Evolutionary conservation across 768 basidiomycete genomes (phyloP).

Genomic region (Leccinum pellstonianum): DNA sequence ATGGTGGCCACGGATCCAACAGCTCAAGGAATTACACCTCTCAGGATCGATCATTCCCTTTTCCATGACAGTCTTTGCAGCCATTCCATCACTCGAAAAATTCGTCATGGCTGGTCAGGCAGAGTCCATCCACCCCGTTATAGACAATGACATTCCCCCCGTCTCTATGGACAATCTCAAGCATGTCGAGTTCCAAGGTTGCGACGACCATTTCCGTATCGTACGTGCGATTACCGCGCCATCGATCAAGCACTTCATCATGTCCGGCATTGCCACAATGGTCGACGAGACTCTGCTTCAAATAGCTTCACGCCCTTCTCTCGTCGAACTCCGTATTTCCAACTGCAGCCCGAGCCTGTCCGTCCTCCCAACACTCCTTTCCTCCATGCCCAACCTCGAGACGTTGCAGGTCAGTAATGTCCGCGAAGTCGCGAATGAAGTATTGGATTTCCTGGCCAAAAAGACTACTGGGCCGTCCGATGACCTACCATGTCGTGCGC

Average conservation of each 20-base stretch:
- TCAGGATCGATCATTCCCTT: neutral
- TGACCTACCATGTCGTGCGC: constrained; percentile 41
- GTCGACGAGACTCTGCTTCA: constrained; percentile 26
- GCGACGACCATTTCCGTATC: constrained; percentile 1
- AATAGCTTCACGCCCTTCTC: constrained; percentile 21
- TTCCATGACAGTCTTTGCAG: constrained; percentile 13
- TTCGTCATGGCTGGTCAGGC: constrained; percentile 13
- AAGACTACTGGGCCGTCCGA: constrained; percentile 10
- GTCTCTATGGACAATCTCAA: constrained; percentile 34
- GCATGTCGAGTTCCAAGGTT: constrained; percentile 34
- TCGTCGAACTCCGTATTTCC: constrained; percentile 43
- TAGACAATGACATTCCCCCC: neutral
- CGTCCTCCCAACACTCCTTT: constrained; percentile 34
- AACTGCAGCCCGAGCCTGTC: constrained; percentile 33
- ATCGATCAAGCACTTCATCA: constrained; percentile 23
- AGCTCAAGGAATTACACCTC: constrained; percentile 23
- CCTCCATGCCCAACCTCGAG: constrained; percentile 37
- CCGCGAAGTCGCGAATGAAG: constrained; percentile 34
- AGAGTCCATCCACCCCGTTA: fast-evolving
- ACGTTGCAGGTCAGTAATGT: constrained; percentile 43
- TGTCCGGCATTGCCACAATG: constrained; percentile 15
- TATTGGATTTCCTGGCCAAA: constrained; percentile 43
- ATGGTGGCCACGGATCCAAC: constrained; percentile 22
- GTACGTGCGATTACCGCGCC: constrained; percentile 31
- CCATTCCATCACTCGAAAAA: constrained; percentile 27